These are phyloP conservation scores for Penicillium antarcticum DNA, from an alignment of 495 filamentous ascomycete genomes.

Conservation along the genomic window DNA sequence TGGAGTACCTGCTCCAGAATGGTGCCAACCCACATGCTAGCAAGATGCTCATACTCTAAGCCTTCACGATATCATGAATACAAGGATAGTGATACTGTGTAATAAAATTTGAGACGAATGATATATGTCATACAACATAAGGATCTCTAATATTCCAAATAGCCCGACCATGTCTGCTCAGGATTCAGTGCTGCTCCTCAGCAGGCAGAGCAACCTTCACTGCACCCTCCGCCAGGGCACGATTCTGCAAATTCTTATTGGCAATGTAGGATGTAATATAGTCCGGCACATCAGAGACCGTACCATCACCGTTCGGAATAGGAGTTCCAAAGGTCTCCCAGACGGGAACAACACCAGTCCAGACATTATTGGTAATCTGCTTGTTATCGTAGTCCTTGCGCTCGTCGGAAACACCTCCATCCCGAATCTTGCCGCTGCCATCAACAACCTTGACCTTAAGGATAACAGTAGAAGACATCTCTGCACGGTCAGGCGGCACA, in stretches of 20 bases:
- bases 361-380: conserved; percentile 59
- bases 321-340: conserved; percentile 65
- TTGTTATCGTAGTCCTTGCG: conserved; percentile 61
- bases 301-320: conserved; percentile 59
- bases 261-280: conserved; percentile 59
- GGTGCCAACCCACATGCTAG: too few species aligned
- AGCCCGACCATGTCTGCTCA: too few species aligned
- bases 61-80: too few species aligned
- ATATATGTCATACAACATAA: too few species aligned
- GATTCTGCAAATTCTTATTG: conserved; percentile 51
- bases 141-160: too few species aligned
- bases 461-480: conserved; percentile 76
- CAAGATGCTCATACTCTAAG: too few species aligned
- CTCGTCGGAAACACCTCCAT: conserved; percentile 68
- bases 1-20: too few species aligned
- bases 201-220: conserved; percentile 26
- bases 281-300: conserved; percentile 55
- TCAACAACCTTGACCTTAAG: conserved; percentile 65
- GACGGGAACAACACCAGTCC: conserved; percentile 84
- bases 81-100: too few species aligned
- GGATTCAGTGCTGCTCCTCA: conserved; percentile 35
- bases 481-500: conserved; percentile 66
- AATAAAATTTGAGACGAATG: too few species aligned
- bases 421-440: conserved; percentile 76
- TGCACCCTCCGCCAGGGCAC: conserved; percentile 51